These are phyloP conservation scores for Plasmodium gaboni DNA, from an alignment of 169 alveolate genomes.

Conservation along the genomic window DNA sequence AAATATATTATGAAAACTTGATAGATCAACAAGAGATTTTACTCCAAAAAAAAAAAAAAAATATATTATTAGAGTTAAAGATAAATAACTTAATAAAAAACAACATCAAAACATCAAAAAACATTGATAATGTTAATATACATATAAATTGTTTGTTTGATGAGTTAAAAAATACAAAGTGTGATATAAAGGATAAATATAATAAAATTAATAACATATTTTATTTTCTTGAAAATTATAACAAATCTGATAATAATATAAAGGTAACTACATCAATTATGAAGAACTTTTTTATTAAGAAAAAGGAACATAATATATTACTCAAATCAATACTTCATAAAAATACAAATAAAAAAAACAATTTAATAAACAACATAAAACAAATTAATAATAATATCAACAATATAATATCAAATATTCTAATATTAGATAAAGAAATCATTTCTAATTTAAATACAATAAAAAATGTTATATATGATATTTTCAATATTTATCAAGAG, in stretches of 20 bases:
- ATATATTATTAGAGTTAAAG: slow-evolving; percentile 51
- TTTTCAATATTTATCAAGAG: not conserved
- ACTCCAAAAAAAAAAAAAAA: slow-evolving; percentile 26
- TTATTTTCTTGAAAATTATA: slow-evolving; percentile 7
- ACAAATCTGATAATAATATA: slow-evolving; percentile 18
- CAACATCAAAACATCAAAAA: slow-evolving; percentile 27
- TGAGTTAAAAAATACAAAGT: slow-evolving; percentile 39
- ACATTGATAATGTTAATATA: slow-evolving; percentile 5
- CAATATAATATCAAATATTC: slow-evolving; percentile 1
- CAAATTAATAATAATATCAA: slow-evolving; percentile 13
- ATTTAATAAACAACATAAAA: slow-evolving; percentile 25
- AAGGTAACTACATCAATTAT: slow-evolving; percentile 18
- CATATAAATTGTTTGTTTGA: slow-evolving; percentile 13
- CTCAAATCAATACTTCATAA: slow-evolving; percentile 32
- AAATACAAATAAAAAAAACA: slow-evolving; percentile 11
- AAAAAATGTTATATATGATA: slow-evolving; percentile 15
- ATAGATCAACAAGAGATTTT: slow-evolving; percentile 64
- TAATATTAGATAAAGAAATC: slow-evolving; percentile 22
- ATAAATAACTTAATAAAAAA: slow-evolving; percentile 41
- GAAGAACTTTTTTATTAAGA: slow-evolving; percentile 36
- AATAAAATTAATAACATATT: slow-evolving; percentile 7
- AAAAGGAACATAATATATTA: slow-evolving; percentile 29
- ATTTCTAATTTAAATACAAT: slow-evolving; percentile 16
- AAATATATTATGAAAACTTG: slow-evolving; percentile 38
- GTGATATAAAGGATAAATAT: slow-evolving; percentile 25